Percentiles rank a stretch among this genome's conserved stretches.
phyloP scores from a whole-genome alignment of 352 stramenopile genomes.

The Globisporangium acanthophoron region DNA sequence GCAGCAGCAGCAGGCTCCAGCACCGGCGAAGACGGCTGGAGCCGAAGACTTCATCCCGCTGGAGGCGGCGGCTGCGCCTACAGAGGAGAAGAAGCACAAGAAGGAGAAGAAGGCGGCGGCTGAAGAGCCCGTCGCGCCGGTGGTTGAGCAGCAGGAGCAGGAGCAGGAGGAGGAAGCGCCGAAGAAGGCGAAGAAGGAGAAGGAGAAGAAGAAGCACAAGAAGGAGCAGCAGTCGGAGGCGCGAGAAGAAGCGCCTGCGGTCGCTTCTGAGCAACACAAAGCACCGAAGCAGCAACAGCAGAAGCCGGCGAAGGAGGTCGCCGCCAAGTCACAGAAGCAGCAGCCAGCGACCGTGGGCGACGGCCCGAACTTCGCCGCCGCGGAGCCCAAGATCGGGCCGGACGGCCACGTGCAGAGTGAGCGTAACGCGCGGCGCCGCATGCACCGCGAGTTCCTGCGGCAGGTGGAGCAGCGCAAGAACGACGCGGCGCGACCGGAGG shows the following conservation, averaged over 20 bases:
- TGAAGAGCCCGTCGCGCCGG: neutral
- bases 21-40: neutral
- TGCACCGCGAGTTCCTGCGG: constrained; percentile 73
- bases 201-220: constrained; percentile 17
- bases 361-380: constrained; percentile 6
- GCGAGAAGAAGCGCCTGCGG: constrained; percentile 4
- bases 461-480: constrained; percentile 67
- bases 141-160: constrained; percentile 16
- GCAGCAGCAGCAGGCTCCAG: constrained; percentile 9
- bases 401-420: constrained; percentile 60
- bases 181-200: constrained; percentile 20
- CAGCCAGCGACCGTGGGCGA: constrained; percentile 8
- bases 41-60: constrained; percentile 15
- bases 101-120: constrained; percentile 7
- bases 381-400: constrained; percentile 11
- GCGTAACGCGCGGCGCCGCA: constrained; percentile 66
- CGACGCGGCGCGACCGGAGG: constrained; percentile 29
- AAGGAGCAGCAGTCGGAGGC: constrained; percentile 8
- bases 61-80: neutral
- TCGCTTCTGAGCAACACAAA: constrained; percentile 13
- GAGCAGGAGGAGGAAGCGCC: constrained; percentile 7
- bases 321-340: constrained; percentile 9
- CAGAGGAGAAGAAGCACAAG: constrained; percentile 19
- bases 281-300: neutral
- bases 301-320: constrained; percentile 7